Evolutionary conservation across 208 protist species (phyloP), one percentile per base, ranked within the genome.

Genomic region (Blechomonas ayalai): DNA sequence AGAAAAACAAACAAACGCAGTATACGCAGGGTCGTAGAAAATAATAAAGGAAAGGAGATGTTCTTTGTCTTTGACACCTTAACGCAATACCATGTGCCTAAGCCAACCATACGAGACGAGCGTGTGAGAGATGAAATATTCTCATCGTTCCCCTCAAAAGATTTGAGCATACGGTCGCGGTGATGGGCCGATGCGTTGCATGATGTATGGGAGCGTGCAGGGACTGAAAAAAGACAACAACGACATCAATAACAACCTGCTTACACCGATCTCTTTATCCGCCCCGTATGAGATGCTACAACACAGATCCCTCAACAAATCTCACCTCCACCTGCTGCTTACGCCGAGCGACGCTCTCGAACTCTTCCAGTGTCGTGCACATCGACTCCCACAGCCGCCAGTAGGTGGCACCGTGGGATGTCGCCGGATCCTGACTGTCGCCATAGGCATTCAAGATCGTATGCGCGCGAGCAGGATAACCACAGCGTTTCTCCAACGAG

Each of bases 341-440:
- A 9, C 74, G 55, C 28, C 71, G 68, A 23, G 68, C 51, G 25
- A 92, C 74, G 33, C 57, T 62, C 45, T 82, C 75, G 27, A 88
- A 85, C 59, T 86, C 70, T 12, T 52, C 52, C 38, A 74, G 47
- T 20, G 47, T 66, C 20, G 46, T 53, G 38, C 79, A 92, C 33
- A 83, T 72, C 0, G 70, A 76, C 41, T 89, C 73, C 80, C 83
- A 92, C 27, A 81, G 48, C 13, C 50, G 50, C 80, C 83, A 92
- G 52, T 80, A 92, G 18, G 70, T 52, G 29, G 56, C 41, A 12
- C 79, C 83, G 41, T 76, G 63, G 10, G 43, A 24, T 22, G 59
- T 76, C 6, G 39, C 33, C 4, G 83, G 83, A 31, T 86, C 58
- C 44, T 92, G 83, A 16, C 69, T 85, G 27, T 79, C 68, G 19